A percentile compares a stretch with the other conserved stretches of the same genome.
phyloP scores from a whole-genome alignment of 805 yeast genomes.

The Nakazawaea anatomiae region DNA sequence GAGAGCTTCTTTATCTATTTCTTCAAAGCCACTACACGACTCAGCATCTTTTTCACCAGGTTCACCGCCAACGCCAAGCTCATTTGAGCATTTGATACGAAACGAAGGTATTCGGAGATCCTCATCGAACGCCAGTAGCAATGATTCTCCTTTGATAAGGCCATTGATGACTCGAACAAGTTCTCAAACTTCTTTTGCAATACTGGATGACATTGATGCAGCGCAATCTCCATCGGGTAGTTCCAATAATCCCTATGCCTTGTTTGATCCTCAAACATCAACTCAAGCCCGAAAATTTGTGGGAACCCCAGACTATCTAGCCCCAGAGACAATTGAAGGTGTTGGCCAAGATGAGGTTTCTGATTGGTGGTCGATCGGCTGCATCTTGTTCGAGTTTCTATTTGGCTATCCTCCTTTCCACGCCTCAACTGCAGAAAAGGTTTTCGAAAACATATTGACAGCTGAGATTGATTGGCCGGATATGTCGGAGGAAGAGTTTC shows the following conservation, averaged over 20 bases:
- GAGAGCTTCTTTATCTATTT: constrained; percentile 5
- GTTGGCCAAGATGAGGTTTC: constrained; percentile 74
- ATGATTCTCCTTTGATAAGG: constrained; percentile 42
- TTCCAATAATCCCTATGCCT: constrained; percentile 34
- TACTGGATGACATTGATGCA: constrained; percentile 41
- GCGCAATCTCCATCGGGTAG: constrained; percentile 13
- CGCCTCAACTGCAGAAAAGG: constrained; percentile 69
- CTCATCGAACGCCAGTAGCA: constrained; percentile 32
- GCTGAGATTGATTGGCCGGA: constrained; percentile 84
- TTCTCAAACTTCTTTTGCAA: constrained; percentile 53
- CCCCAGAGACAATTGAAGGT: constrained; percentile 93
- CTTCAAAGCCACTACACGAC: neutral
- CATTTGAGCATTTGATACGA: constrained; percentile 21
- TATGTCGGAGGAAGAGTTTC: constrained; percentile 46
- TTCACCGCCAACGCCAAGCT: constrained; percentile 17
- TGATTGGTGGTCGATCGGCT: constrained; percentile 99
- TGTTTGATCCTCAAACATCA: constrained; percentile 67
- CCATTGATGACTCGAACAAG: constrained; percentile 43
- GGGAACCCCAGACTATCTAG: constrained; percentile 96
- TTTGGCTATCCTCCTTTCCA: constrained; percentile 96
- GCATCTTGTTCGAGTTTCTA: constrained; percentile 85
- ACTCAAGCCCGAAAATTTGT: constrained; percentile 64
- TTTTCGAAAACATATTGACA: constrained; percentile 73
- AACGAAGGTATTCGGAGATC: constrained; percentile 12
- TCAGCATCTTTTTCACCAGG: constrained; percentile 12